Evolutionary conservation across 345 rosid genomes (phyloP).

Genomic region (Brassica cretica): DNA sequence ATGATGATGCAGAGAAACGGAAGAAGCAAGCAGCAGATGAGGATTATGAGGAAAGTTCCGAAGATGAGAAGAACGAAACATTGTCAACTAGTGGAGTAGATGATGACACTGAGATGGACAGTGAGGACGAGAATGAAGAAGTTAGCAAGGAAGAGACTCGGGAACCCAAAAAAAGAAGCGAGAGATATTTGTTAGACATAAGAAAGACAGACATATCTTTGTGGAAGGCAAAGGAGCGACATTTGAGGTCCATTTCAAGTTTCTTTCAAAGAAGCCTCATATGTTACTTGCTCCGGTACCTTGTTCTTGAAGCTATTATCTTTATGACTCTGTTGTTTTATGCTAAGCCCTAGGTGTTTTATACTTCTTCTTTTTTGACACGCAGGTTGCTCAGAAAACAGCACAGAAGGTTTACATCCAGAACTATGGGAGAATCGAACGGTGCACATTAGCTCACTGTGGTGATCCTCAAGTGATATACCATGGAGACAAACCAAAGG

Average conservation of each 20-base stretch:
- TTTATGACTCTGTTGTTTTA: not conserved
- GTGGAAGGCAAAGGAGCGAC: constrained; percentile 43
- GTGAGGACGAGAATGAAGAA: constrained; percentile 35
- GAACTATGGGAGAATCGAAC: constrained; percentile 73
- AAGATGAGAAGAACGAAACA: constrained; percentile 47
- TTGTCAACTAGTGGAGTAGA: constrained; percentile 37
- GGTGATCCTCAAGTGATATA: constrained; percentile 77
- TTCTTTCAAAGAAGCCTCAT: constrained; percentile 62
- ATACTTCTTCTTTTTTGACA: not conserved
- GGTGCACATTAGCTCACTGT: constrained; percentile 55
- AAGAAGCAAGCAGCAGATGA: constrained; percentile 64
- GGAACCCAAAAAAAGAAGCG: constrained; percentile 38
- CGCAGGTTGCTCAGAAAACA: constrained; percentile 74
- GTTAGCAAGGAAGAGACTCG: constrained; percentile 39
- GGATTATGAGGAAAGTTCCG: constrained; percentile 73
- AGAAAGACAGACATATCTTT: constrained; percentile 53
- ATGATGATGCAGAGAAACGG: constrained; percentile 69
- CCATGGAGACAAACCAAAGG: constrained; percentile 72
- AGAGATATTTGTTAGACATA: constrained; percentile 12
- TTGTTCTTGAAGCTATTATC: constrained; percentile 1
- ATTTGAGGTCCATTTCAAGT: constrained; percentile 78
- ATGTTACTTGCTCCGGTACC: constrained; percentile 84
- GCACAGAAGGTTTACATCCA: constrained; percentile 84
- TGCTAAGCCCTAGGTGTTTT: not conserved
- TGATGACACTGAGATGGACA: constrained; percentile 31